Evolutionary conservation across 2,329 filamentous ascomycete species (phyloP), one percentile per base, ranked within the genome.

Genomic region (Diaporthe amygdali): DNA sequence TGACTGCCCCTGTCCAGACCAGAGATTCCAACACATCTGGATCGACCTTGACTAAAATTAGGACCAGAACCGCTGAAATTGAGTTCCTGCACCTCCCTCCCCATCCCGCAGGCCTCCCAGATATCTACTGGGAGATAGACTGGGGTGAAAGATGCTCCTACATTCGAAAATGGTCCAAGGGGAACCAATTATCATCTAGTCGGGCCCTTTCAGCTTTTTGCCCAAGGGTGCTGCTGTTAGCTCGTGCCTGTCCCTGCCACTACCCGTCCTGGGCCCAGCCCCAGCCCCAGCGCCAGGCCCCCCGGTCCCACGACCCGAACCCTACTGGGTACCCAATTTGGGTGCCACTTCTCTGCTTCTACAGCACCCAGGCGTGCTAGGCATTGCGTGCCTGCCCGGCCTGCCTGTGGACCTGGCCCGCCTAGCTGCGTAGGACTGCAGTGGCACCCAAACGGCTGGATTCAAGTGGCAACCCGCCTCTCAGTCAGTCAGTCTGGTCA

Each of bases 1-100:
- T 63, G 59, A 46, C 27, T 30, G 59, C 59, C 55, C 59, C 59
- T 63, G 59, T 63, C 41, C 27, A 14, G 41, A 49, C 41, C 59
- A 63, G 59, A 47, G 41, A 34, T 27, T 41, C 59, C n/a, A n/a
- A 63, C 41, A 63, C 59, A 63, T 63, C 59, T 63, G 59, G 59
- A 63, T 63, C 59, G 59, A 63, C 59, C 59, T 63, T 27, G 27
- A 63, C 59, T 63, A 63, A 63, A 63, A 63, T 63, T 63, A 63
- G 59, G 59, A 63, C 59, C 41, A 63, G 59, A 34, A 47, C 41
- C 41, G 30, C 59, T 63, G 59, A 63, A 47, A 63, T 47, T 63
- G 59, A 63, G 27, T 46, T 63, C 20, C 56, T 63, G 56, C 27
- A 22, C 59, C 55, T 27, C 55, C 55, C 59, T 37, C 47, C n/a